phyloP scores from a whole-genome alignment of 1,139 yeast species.

The Suzukiozyma palmioleophila region DNA sequence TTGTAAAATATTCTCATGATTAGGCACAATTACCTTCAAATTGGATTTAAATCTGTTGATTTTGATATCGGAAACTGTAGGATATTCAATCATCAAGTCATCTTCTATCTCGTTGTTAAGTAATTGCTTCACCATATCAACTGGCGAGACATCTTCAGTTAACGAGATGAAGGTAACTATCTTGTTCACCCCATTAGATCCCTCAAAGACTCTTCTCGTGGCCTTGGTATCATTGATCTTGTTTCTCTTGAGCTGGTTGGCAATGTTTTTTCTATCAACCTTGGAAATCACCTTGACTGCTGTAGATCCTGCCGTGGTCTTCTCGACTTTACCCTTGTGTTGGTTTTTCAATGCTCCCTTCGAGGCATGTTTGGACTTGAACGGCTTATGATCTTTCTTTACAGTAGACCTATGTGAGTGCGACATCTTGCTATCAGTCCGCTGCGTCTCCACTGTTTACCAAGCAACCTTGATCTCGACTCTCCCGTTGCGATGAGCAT shows the following conservation, averaged over 20 bases:
- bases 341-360: constrained; percentile 80
- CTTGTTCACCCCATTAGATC: constrained; percentile 75
- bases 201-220: constrained; percentile 70
- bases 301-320: constrained; percentile 21
- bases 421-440: neutral
- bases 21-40: constrained; percentile 73
- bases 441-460: neutral
- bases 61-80: constrained; percentile 47
- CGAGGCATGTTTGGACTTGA: constrained; percentile 88
- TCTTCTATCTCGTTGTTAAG: constrained; percentile 31
- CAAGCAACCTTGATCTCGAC: neutral
- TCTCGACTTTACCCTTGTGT: constrained; percentile 86
- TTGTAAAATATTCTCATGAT: constrained; percentile 58
- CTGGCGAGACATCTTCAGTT: constrained; percentile 63
- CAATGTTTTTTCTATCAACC: constrained; percentile 70
- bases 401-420: constrained; percentile 79
- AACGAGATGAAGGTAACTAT: constrained; percentile 77
- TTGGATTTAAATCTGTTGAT: constrained; percentile 70
- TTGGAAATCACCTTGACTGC: constrained; percentile 50
- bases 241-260: constrained; percentile 71
- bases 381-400: constrained; percentile 82
- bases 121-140: constrained; percentile 51
- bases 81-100: constrained; percentile 26
- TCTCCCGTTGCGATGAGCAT: neutral
- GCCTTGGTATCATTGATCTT: constrained; percentile 56